Evolutionary conservation across 2,329 filamentous ascomycete species (phyloP), one percentile per base, ranked within the genome.

Genomic region (Microsporum audouinii): DNA sequence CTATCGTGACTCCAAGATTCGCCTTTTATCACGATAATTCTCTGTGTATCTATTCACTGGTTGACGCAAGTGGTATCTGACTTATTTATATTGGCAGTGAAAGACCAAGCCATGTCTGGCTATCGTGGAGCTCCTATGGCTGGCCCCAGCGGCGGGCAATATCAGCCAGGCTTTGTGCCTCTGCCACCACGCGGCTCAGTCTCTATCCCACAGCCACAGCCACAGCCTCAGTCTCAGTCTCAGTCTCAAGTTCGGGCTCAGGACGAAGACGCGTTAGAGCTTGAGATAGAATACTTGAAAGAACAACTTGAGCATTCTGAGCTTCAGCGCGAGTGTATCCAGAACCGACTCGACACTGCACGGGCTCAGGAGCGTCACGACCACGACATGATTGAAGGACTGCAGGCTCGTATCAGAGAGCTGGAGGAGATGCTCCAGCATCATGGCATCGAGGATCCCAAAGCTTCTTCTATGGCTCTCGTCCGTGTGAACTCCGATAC

Each of bases 321-420:
- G 34, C 34, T 27, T 17, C 55, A 53, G 49, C 27, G 8, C 33
- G 38, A 62, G 49, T 38, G 34, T 36, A 43, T 36, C 23, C 31
- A 63, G 33, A 43, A 31, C 34, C 41, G 38, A 36, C 43, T 61
- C 29, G 23, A 49, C 8, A 36, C 31, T 5, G 55, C 55, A 17
- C 23, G 47, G 23, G 53, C 41, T 5, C 53, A 63, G 49, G 61
- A 34, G 23, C 45, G 55, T 27, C 51, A 47, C 14, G 56, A 59
- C 12, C 43, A 36, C n/a, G 56, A 61, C 3, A 45, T 62, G 33
- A 63, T 61, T 31, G 31, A 43, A 41, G 23, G 38, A 7, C 41
- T 63, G 41, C 55, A 57, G 55, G 17, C 34, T n/a, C 55, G 55
- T 57, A 57, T 57, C 55, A 12, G 33, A 47, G 57, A 59, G 29